Conservation (phyloP, 2,329 filamentous ascomycete genomes). For the Fusarium pilosicola region DNA sequence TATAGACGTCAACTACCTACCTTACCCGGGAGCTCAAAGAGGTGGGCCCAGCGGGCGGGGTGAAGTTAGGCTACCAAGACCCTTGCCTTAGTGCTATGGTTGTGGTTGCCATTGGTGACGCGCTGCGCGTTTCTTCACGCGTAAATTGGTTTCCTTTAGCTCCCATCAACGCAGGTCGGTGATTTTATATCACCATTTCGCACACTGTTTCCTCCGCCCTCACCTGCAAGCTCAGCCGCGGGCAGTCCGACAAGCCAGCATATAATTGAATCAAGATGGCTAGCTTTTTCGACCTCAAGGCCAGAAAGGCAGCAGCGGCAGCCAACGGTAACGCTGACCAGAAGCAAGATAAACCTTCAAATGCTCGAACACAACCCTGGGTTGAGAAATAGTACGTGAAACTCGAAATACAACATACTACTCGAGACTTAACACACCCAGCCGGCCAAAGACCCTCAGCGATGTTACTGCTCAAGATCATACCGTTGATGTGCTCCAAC, state of each 20-base stretch:
- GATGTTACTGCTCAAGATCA: slow-evolving; percentile 99
- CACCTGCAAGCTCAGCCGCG: background rate
- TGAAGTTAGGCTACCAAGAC: background rate
- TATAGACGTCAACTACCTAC: background rate
- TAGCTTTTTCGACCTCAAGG: slow-evolving; percentile 96
- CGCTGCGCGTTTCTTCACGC: slow-evolving; percentile 40
- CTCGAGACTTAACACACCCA: slow-evolving; percentile 51
- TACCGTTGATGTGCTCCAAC: slow-evolving; percentile 89
- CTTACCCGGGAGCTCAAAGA: slow-evolving; percentile 11
- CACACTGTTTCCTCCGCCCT: background rate
- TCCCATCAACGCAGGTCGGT: slow-evolving; percentile 13
- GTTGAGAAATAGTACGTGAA: slow-evolving; percentile 93
- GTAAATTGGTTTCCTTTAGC: slow-evolving; percentile 46
- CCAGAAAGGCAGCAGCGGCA: slow-evolving; percentile 81
- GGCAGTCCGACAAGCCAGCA: background rate
- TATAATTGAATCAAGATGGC: slow-evolving; percentile 66
- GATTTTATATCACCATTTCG: slow-evolving; percentile 1
- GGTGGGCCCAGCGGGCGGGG: background rate
- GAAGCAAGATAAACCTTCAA: slow-evolving; percentile 70
- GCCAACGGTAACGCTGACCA: slow-evolving; percentile 70
- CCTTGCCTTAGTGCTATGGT: background rate
- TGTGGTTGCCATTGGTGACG: slow-evolving; percentile 23
- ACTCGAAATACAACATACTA: background rate
- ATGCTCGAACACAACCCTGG: slow-evolving; percentile 84
- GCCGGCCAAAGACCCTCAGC: slow-evolving; percentile 90